Evolutionary conservation across 2,329 filamentous ascomycete species (phyloP), one percentile per base, ranked within the genome.

Genomic region (Fusarium floridanum): DNA sequence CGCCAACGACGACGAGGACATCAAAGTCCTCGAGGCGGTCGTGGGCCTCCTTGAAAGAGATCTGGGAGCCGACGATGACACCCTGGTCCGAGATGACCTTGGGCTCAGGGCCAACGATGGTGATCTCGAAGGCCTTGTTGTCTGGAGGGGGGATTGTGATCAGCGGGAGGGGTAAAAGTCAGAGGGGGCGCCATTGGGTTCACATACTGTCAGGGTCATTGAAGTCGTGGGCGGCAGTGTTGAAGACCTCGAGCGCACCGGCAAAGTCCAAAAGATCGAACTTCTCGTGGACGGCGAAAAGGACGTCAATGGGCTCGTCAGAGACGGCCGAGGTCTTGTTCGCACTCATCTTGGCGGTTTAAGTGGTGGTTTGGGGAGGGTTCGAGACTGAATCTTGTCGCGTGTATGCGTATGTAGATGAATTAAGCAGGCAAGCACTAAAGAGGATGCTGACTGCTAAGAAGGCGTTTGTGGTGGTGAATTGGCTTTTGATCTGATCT

Each of bases 41-140:
- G 83, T 94, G 89, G 71, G 94, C 94, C 80, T 96, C 93, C 80
- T 93, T 93, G 87, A 90, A 95, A 81, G 91, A 88, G 82, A 95
- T 91, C 83, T 97, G 92, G 72, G 93, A 91, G 79, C 90, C 90
- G 82, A 97, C 86, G 77, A 91, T 87, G 80, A 92, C 88, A 76
- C 93, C 93, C 82, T 95, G 87, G 48, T 85, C 82, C 29, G 89
- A 90, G 61, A 91, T 80, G 53, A 90, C 85, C 82, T 89, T 86
- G 77, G 87, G 83, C 77, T 91, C 88, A 71, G 84, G 83, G 36
- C 83, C 85, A 39, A 87, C 88, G 72, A 91, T 83, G 77, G 89
- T 91, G 79, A 88, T 84, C 68, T 91, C 88, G 79, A 91, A 91
- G 62, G 89, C 89, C 78, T 87, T 88, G 81, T 85, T 85, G 71